phyloP scores from a whole-genome alignment of 2,329 filamentous ascomycete species.

The Trichoderma gracile region DNA sequence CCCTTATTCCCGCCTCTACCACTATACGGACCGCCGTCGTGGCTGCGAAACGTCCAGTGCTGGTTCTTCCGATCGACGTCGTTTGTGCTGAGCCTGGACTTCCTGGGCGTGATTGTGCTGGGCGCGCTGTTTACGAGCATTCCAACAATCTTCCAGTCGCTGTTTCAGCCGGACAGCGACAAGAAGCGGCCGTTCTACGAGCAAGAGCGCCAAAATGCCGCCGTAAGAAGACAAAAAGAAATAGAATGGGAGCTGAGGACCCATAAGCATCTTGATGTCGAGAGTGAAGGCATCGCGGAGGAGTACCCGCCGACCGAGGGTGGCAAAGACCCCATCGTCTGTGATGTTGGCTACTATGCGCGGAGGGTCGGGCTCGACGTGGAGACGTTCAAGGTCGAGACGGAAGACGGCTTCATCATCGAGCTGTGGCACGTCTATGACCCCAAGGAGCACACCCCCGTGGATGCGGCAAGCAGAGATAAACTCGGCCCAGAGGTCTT shows the following conservation, averaged over 20 bases:
- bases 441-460: conserved; percentile 67
- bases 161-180: conserved; percentile 61
- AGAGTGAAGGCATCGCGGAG: conserved; percentile 48
- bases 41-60: conserved; percentile 66
- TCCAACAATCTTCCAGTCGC: conserved; percentile 50
- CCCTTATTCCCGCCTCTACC: conserved; percentile 84
- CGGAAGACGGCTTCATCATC: conserved; percentile 91
- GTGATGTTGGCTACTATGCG: conserved; percentile 84
- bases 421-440: conserved; percentile 88
- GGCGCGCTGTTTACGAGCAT: conserved; percentile 71
- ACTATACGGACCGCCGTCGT: conserved; percentile 73
- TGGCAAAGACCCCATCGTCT: conserved; percentile 73
- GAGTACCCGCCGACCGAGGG: conserved; percentile 77
- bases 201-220: conserved; percentile 66
- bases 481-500: conserved; percentile 64
- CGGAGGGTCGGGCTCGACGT: conserved; percentile 82
- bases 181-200: conserved; percentile 66
- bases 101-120: conserved; percentile 73
- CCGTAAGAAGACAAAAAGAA: conserved; percentile 58
- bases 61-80: conserved; percentile 65
- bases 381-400: conserved; percentile 81
- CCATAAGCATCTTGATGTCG: conserved; percentile 41
- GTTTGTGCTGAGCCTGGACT: conserved; percentile 74
- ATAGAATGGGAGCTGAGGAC: conserved; percentile 60
- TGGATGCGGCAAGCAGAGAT: conserved; percentile 51